phyloP scores from a whole-genome alignment of 305 asterid genomes.

The Euphrasia arctica region DNA sequence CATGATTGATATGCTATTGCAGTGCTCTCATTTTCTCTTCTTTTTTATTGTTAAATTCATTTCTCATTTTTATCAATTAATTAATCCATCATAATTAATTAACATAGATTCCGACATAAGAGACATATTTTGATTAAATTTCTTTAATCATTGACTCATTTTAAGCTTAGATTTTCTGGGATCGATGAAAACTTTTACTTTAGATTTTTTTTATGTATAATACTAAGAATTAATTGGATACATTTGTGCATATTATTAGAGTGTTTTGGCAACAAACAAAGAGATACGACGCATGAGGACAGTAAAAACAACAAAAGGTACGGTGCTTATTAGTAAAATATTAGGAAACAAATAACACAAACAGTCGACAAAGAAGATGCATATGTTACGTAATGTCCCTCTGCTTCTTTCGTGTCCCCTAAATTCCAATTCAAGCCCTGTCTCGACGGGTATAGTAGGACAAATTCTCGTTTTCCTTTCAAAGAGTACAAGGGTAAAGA shows the following conservation, averaged over 20 bases:
- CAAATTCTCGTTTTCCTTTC: not conserved
- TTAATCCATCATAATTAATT: no score
- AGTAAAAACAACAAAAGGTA: not conserved
- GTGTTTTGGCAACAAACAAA: not conserved
- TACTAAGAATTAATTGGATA: no score
- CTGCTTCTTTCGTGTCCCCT: not conserved
- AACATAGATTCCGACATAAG: no score
- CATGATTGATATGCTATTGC: conserved; percentile 20
- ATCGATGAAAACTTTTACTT: no score
- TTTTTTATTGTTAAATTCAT: no score
- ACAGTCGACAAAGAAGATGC: not conserved
- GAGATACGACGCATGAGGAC: not conserved
- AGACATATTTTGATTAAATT: no score
- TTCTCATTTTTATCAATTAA: no score
- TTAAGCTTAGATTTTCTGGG: no score
- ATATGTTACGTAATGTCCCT: not conserved
- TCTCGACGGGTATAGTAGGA: not conserved
- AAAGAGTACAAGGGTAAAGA: not conserved
- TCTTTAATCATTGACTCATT: no score
- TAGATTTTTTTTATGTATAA: no score
- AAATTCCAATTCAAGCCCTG: not conserved
- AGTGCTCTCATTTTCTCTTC: no score
- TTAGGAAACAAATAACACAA: not conserved
- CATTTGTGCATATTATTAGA: not conserved
- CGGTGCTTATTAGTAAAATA: no score